Evolutionary conservation across 164 flowering plant genomes (phyloP).

Genomic region (Liquidambar formosana): DNA sequence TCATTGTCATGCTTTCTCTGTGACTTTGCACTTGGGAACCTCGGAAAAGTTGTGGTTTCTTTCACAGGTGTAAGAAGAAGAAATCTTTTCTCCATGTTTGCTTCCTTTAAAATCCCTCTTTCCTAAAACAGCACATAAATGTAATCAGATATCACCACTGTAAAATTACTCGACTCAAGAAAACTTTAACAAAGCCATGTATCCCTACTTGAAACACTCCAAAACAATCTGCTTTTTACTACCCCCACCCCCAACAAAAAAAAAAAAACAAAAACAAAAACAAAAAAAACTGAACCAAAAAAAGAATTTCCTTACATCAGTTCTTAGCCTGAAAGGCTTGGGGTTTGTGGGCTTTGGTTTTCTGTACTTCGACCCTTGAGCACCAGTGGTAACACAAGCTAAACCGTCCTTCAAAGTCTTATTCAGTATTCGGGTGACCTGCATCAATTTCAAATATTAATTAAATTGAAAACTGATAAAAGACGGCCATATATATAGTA

Average conservation of each 20-base stretch:
- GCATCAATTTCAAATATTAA: conserved; percentile 9
- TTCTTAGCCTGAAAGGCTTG: conserved; percentile 86
- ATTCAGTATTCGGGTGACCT: conserved; percentile 29
- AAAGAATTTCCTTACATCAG: conserved; percentile 57
- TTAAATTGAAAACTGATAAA: background rate
- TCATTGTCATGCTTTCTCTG: conserved; percentile 27
- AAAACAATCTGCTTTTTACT: background rate
- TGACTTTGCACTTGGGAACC: conserved; percentile 15
- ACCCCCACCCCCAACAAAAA: too few species aligned
- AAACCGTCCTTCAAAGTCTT: conserved; percentile 35
- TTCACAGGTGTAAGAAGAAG: conserved; percentile 26
- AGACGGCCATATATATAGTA: too few species aligned
- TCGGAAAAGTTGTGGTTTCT: conserved; percentile 24
- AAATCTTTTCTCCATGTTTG: conserved; percentile 62
- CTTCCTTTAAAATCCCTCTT: conserved; percentile 82
- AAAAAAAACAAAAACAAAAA: too few species aligned
- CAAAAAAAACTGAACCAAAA: background rate
- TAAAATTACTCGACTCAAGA: conserved; percentile 4
- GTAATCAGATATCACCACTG: background rate
- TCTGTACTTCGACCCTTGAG: conserved; percentile 43
- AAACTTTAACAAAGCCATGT: background rate
- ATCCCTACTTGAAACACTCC: background rate
- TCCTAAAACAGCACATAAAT: conserved; percentile 43
- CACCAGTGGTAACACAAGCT: conserved; percentile 22
- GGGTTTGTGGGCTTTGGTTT: conserved; percentile 79